Evolutionary conservation across 345 rosid genomes (phyloP), one percentile per base, ranked within the genome.

Genomic region (Eucalyptus curtisii): DNA sequence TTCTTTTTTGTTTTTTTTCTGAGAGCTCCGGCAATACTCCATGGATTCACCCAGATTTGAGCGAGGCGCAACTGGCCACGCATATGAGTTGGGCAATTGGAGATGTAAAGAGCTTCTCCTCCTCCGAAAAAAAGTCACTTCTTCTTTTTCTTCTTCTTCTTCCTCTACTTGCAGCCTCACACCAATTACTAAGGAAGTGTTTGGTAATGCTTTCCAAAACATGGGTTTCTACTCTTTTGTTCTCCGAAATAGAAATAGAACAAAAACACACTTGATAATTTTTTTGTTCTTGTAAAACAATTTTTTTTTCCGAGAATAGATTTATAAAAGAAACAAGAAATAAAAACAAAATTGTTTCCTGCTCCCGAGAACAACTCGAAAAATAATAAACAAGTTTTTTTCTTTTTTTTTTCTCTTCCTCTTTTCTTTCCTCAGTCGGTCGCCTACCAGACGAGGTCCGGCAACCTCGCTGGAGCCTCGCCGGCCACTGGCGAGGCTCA

Each of bases 201-300:
- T 55, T 55, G 5, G 3, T 55, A 55, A 55, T 0, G 1, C 1
- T 19, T 52, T 20, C 8, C 0, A 52, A 0, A 52, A 19, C 25
- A 8, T 0, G 0, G 3, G 5, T 52, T 52, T 52, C 0, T 20
- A 8, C 19, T 52, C 2, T 52, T 52, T 52, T 52, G 1, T 19
- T 52, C 10, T 0, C 0, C 0, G 0, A 0, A 52, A 52, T 7
- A 52, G 2, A 52, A 52, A 52, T 52, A 19, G 0, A 52, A 52
- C 0, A 8, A 0, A 52, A 19, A 52, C 1, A 4, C 0, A 1
- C 19, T 52, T 52, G 4, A 2, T 52, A 52, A 52, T 3, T 52
- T 3, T 52, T 52, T 52, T 20, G 25, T 8, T 52, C 25, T 3
- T 0, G 3, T n/a, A 52, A 0, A 52, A 52, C 25, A 52, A 52